phyloP scores from a whole-genome alignment of 352 stramenopile genomes.

The Phytopythium vexans region DNA sequence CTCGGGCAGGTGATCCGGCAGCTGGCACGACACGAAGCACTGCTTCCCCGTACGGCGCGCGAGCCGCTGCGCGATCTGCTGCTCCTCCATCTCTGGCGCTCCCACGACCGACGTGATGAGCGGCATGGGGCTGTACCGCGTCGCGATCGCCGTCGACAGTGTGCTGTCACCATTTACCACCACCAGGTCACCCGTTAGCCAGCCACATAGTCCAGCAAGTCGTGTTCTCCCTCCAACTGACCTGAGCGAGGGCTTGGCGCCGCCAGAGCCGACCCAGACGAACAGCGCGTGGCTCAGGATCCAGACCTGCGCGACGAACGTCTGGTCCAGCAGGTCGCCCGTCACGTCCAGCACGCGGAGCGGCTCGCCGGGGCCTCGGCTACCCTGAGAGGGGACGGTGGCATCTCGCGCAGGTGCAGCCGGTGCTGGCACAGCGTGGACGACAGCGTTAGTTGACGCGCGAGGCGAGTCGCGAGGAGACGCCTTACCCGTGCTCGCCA shows the following conservation, averaged over 20 bases:
- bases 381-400: too few species aligned
- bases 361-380: not conserved
- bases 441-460: not conserved
- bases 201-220: not conserved
- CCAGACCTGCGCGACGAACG: slow-evolving; percentile 73
- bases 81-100: slow-evolving; percentile 64
- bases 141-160: slow-evolving; percentile 75
- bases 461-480: not conserved
- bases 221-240: slow-evolving; percentile 1
- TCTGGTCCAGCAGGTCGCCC: slow-evolving; percentile 61
- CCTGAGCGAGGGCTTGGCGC: slow-evolving; percentile 37
- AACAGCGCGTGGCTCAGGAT: slow-evolving; percentile 62
- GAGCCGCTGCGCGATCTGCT: slow-evolving; percentile 79
- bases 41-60: slow-evolving; percentile 57
- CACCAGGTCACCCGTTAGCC: not conserved
- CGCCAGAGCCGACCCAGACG: slow-evolving; percentile 70
- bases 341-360: slow-evolving; percentile 51
- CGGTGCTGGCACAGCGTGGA: not conserved
- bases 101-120: slow-evolving; percentile 73
- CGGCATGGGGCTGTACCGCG: slow-evolving; percentile 76
- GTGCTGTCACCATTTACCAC: slow-evolving; percentile 25
- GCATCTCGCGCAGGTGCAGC: too few species aligned
- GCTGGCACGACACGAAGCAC: slow-evolving; percentile 80
- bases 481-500: not conserved
- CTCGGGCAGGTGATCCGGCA: slow-evolving; percentile 69